Evolutionary conservation across 169 alveolate species (phyloP).

Genomic region (Amoebophrya sp.): DNA sequence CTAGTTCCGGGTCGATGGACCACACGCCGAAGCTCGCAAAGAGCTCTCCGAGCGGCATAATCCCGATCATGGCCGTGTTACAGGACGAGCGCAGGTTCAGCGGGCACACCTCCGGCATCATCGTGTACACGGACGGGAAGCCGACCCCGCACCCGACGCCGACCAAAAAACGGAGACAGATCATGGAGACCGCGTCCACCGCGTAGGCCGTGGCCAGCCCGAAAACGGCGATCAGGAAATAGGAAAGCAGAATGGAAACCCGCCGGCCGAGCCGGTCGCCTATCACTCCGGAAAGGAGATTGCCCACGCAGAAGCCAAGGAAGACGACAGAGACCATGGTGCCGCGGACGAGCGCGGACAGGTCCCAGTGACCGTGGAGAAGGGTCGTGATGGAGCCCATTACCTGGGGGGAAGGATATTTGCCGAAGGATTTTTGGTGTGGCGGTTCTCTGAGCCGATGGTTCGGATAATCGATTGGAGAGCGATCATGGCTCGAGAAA

Average conservation of each 20-base stretch:
- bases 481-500: not conserved
- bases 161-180: not conserved
- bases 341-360: not conserved
- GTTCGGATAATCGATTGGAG: too few relatives aligned
- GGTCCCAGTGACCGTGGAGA: not conserved
- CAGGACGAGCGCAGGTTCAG: not conserved
- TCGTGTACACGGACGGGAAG: not conserved
- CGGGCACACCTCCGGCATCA: not conserved
- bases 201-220: slow-evolving; percentile 11
- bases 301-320: not conserved
- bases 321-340: not conserved
- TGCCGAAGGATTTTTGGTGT: too few relatives aligned
- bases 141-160: not conserved
- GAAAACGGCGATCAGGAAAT: not conserved
- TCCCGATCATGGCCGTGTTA: not conserved
- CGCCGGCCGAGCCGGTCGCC: slow-evolving; percentile 5
- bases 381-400: not conserved
- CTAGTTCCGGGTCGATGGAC: not conserved
- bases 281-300: not conserved
- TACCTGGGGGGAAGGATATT: not conserved
- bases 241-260: not conserved
- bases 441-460: too few relatives aligned
- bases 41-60: not conserved
- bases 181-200: not conserved
- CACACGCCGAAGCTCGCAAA: not conserved